phyloP scores from a whole-genome alignment of 129 eudicot genomes.

The Cynara cardunculus region DNA sequence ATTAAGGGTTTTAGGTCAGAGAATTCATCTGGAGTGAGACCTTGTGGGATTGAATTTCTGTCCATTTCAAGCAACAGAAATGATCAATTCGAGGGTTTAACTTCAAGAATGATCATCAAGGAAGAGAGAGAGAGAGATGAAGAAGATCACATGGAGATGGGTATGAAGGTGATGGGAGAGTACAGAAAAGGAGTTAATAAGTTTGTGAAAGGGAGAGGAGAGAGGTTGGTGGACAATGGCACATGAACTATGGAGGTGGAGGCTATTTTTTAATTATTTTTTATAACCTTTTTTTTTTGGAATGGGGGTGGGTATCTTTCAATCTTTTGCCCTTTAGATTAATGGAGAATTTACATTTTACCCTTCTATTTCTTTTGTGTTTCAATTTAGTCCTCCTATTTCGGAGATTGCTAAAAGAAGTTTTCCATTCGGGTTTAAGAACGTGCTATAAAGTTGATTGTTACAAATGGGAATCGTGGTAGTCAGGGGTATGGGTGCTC shows the following conservation, averaged over 20 bases:
- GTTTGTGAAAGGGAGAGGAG: constrained; percentile 15
- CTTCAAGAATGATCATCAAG: neutral
- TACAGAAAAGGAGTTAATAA: neutral
- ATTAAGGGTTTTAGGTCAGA: constrained; percentile 52
- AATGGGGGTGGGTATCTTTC: neutral
- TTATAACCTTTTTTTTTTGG: neutral
- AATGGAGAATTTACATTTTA: neutral
- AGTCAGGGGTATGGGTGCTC: neutral
- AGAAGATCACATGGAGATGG: constrained; percentile 20
- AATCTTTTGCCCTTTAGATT: constrained; percentile 16
- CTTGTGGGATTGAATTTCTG: constrained; percentile 39
- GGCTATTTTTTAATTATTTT: constrained; percentile 23
- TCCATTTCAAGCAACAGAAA: constrained; percentile 22
- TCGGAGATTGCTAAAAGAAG: neutral
- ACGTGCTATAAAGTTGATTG: neutral
- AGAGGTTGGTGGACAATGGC: constrained; percentile 37
- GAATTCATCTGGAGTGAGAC: constrained; percentile 60
- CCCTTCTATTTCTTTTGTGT: neutral
- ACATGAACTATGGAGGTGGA: constrained; percentile 38
- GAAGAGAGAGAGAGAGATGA: neutral
- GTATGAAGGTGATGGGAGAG: constrained; percentile 16
- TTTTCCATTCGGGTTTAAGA: neutral
- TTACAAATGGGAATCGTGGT: neutral
- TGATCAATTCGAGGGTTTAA: constrained; percentile 1
- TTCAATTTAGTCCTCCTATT: neutral